A percentile compares a stretch with the other conserved stretches of the same genome.
These are phyloP conservation scores for Monosporascus ibericus DNA, from an alignment of 2,329 filamentous ascomycete species.

Conservation along the genomic window DNA sequence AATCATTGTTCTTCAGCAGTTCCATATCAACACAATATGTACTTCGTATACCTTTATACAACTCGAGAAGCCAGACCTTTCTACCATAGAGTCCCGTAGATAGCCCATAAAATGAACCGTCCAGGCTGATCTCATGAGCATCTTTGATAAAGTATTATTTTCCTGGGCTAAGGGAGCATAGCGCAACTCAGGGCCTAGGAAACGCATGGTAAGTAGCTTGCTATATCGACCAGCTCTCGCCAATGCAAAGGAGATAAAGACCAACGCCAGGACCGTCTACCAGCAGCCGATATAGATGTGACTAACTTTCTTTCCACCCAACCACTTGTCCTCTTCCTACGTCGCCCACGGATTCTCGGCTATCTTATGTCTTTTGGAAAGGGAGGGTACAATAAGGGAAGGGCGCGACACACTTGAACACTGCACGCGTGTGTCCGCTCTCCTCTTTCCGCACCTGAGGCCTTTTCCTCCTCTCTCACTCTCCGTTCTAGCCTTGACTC, in stretches of 20 bases:
- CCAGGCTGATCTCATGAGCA: too few species aligned
- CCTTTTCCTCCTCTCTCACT: slow-evolving; percentile 8
- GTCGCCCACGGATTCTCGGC: neutral
- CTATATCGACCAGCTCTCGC: neutral
- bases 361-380: too few species aligned
- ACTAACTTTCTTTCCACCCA: neutral
- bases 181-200: neutral
- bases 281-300: neutral
- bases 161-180: neutral
- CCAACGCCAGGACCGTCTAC: neutral
- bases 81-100: too few species aligned
- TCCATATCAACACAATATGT: too few species aligned
- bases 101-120: too few species aligned
- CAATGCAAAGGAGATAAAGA: neutral
- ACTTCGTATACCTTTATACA: too few species aligned
- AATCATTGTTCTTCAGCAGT: too few species aligned
- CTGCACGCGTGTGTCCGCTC: slow-evolving; percentile 21
- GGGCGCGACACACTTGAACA: slow-evolving; percentile 44
- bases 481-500: neutral
- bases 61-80: too few species aligned
- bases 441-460: slow-evolving; percentile 13
- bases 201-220: neutral
- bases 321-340: neutral
- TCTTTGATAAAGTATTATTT: too few species aligned
- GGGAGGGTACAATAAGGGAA: slow-evolving; percentile 5